Evolutionary conservation across 2,329 filamentous ascomycete species (phyloP), one percentile per base, ranked within the genome.

Genomic region (Xylaria sp.): DNA sequence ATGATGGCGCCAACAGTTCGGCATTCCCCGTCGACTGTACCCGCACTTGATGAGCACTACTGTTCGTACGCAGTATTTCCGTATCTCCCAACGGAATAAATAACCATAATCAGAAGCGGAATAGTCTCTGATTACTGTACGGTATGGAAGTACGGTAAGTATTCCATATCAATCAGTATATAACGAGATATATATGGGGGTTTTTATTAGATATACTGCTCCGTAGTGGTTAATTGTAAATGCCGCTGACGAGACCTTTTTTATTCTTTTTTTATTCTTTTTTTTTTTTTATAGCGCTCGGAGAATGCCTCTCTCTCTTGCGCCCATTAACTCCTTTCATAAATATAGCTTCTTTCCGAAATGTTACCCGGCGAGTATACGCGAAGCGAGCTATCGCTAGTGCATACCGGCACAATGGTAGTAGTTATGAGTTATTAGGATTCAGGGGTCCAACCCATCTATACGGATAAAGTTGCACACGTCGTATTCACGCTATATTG

Each of bases 111-210:
- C 35, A 28, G 38, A 57, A 50, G 42, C 54, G 28, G 28, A 5
- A 31, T 31, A 49, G 47, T 35, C 50, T 57, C 35, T 64, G 61
- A 64, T 64, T 64, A 64, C 61, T 64, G 57, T 64, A 61, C 46
- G 46, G 37, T 21, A 33, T 31, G 9, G 9, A 25, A 25, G 3
- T 49, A 33, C 25, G 31, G 31, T 38, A 23, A 12, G 43, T 46
- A 46, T 28, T 54, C 35, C 33, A 42, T 47, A 33, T 17, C 14
- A 35, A 42, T 17, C 42, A 19, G 38, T 49, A 42, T 50, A 17
- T 49, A 42, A 58, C 49, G 38, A n/a, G n/a, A 43, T 28, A n/a
- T 46, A 42, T 51, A 63, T 15, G 56, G 38, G 49, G 51, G 31
- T 50, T 35, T 31, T 31, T 31, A 31, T 9, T 31, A 9, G 28